Base-by-base conservation (phyloP, 306 rosid genomes). In the Boehmeria nivea region DNA sequence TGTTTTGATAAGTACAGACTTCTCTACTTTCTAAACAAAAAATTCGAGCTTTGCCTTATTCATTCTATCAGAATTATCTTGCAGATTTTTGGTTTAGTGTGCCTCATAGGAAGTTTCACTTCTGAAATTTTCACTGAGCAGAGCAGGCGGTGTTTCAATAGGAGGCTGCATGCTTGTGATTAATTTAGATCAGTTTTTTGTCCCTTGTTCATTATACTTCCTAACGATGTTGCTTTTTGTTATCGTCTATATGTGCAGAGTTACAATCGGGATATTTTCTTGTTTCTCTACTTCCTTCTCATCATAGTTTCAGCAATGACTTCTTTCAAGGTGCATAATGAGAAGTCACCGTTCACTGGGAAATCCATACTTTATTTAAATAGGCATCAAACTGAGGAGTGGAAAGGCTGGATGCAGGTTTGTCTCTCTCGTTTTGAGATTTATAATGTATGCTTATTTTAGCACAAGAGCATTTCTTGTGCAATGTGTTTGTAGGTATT, bases 321-420 rank as follows among this genome's bases (percentile, higher is more conserved):
- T 68, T 78, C 99, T 16, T 85, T 91, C 76, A 91, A 68, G 60
- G 67, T 77, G 72, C 93, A 87, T 68, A 67, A 78, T 24, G 99
- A 85, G 74, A 87, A 85, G 83, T 85, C 96, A 51, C 87, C 95
- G 2, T 38, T 83, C 19, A 76, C 96, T 21, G 99, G 94, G 64
- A 91, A 91, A 64, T 70, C 99, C 57, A 73, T 91, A 14, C 96
- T 82, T 56, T 91, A 83, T 74, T 70, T 91, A 64, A 91, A 91
- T 72, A 75, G 99, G 82, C 99, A 91, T 69, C 99, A 91, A 81
- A 91, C 99, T 53, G 99, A 87, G 79, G 99, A 91, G 72, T 91
- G 99, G 99, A 87, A 75, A 81, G 99, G 99, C 36, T 91, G 99
- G 96, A 91, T 87, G 99, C 99, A 91, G 95, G 99, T 91, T 55